These are phyloP conservation scores for Xylaria intraflava DNA, from an alignment of 495 filamentous ascomycete genomes.

Conservation along the genomic window DNA sequence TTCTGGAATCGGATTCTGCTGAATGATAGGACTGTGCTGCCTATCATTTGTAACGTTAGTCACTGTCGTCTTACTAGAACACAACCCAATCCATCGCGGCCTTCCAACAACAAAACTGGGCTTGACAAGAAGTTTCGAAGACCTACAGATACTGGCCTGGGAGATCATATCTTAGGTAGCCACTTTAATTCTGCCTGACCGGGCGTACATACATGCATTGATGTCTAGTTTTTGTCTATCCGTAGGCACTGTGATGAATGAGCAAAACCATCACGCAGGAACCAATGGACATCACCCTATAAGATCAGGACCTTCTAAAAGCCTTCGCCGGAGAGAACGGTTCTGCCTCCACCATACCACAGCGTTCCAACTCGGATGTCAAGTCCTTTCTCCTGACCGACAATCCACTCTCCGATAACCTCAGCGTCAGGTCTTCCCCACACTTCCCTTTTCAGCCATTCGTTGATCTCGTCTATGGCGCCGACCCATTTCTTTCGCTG, in stretches of 20 bases:
- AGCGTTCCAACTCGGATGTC: conserved; percentile 61
- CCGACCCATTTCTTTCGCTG: conserved; percentile 54
- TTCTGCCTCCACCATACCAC: conserved; percentile 80
- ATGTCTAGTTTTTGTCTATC: not conserved
- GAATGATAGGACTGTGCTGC: not conserved
- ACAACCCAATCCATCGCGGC: not conserved
- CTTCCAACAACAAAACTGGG: too few relatives aligned
- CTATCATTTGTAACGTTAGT: not conserved
- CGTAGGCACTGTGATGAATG: not conserved
- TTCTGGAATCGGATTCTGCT: not conserved
- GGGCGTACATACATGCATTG: not conserved
- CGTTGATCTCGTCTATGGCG: conserved; percentile 70
- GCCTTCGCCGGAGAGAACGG: conserved; percentile 55
- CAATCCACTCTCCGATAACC: conserved; percentile 55
- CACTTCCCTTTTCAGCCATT: conserved; percentile 56
- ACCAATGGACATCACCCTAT: not conserved
- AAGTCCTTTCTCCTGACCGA: conserved; percentile 71
- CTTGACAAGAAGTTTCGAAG: not conserved
- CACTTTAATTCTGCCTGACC: too few relatives aligned
- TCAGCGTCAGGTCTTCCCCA: conserved; percentile 50
- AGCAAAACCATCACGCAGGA: too few relatives aligned
- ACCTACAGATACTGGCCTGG: too few relatives aligned
- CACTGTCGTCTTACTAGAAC: not conserved
- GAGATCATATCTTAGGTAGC: too few relatives aligned
- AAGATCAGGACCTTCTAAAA: conserved; percentile 30